Evolutionary conservation across 2,329 filamentous ascomycete genomes (phyloP).

Genomic region (Calonectria pteridis): DNA sequence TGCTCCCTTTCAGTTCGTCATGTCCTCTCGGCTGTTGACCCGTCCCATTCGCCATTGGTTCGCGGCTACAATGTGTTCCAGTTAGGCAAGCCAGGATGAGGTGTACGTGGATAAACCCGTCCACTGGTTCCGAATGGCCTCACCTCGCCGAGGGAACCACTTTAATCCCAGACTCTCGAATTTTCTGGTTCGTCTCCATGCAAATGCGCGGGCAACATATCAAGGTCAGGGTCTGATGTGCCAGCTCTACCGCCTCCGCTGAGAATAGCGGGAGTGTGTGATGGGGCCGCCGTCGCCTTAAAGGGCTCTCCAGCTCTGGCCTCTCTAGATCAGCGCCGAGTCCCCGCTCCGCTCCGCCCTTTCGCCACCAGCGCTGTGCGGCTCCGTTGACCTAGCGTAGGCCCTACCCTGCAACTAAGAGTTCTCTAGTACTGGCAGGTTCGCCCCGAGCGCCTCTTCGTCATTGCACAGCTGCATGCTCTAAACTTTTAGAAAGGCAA

Average conservation of each 20-base stretch:
- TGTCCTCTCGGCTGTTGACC: not conserved
- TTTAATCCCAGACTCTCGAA: not conserved
- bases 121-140: not conserved
- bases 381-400: conserved; percentile 12
- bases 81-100: conserved; percentile 21
- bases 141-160: not conserved
- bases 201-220: conserved; percentile 1
- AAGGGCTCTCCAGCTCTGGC: conserved; percentile 20
- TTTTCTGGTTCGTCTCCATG: not conserved
- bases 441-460: conserved; percentile 13
- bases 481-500: not conserved
- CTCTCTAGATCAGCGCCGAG: conserved; percentile 15
- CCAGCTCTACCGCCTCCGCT: conserved; percentile 21
- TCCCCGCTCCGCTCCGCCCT: conserved; percentile 7
- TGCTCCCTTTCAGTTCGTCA: not conserved
- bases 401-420: not conserved
- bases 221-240: conserved; percentile 23
- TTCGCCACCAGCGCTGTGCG: conserved; percentile 13
- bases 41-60: conserved; percentile 17
- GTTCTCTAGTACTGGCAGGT: not conserved
- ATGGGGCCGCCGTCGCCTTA: conserved; percentile 39
- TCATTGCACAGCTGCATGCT: conserved; percentile 24
- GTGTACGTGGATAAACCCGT: not conserved
- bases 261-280: conserved; percentile 27
- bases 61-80: not conserved